Base-by-base conservation (phyloP, 2,329 filamentous ascomycete species). In the Periconia macrospinosa region DNA sequence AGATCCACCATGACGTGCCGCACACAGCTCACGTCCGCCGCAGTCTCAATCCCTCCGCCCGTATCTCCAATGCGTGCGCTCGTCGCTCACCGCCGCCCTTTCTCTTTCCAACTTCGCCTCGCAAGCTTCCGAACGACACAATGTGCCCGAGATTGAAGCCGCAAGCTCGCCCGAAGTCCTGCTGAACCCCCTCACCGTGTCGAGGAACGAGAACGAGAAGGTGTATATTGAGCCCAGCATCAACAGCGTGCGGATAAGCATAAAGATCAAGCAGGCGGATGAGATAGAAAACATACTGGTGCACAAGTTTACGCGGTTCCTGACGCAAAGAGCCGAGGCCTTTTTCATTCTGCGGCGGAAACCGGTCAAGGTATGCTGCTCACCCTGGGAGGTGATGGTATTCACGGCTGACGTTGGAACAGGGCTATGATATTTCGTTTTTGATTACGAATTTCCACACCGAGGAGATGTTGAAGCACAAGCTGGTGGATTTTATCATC, bases 381-480 rank as follows among this genome's bases (percentile, higher is more conserved):
- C 30, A 27, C 2, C 5, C 3, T 19, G 47, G 15, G 27, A 35
- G 37, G 45, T n/a, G 23, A 10, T 40, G 20, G 43, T 14, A 53
- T 41, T 46, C 60, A 65, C 54, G 49, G 53, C 62, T 75, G 50
- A 52, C 30, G 33, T 37, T 53, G 30, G 47, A 13, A 37, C 59
- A 93, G 91, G 94, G 93, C 65, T 99, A 99, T 75, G 94, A 99
- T 68, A 99, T 99, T 66, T 97, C 92, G 8, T 99, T 99, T 81
- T 76, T 99, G 70, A 96, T 99, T 71, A 99, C 94, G 45, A 99
- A 99, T 78, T 95, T 94, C 81, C 94, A 99, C 70, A 97, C 94
- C 5, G 94, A 97, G 76, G 90, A 95, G 74, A 96, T 99, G 92
- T 76, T 97, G 73, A 97, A 97, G 82, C 93, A 99, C 75, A 97